phyloP scores from a whole-genome alignment of 2,329 filamentous ascomycete genomes.

The Trichophyton simii region DNA sequence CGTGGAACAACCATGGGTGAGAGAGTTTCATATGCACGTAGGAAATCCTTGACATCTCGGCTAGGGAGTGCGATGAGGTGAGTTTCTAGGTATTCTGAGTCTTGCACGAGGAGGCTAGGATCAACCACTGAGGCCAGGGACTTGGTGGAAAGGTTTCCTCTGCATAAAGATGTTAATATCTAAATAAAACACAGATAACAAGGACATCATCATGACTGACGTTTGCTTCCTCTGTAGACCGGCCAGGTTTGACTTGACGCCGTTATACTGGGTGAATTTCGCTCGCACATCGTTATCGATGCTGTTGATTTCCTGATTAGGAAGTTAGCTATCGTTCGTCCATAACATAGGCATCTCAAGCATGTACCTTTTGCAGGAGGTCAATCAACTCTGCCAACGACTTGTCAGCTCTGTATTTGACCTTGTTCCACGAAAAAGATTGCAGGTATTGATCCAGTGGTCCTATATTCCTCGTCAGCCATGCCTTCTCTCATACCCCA shows the following conservation, averaged over 20 bases:
- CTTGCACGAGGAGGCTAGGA: constrained; percentile 64
- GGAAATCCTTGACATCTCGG: constrained; percentile 70
- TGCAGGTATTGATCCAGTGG: constrained; percentile 89
- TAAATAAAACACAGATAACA: not conserved
- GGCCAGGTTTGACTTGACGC: constrained; percentile 72
- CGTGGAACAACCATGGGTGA: constrained; percentile 87
- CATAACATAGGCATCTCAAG: not conserved
- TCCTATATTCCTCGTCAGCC: constrained; percentile 42
- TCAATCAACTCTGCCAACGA: constrained; percentile 77
- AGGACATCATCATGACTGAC: constrained; percentile 40
- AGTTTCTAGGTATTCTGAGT: constrained; percentile 94
- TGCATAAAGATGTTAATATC: constrained; percentile 25
- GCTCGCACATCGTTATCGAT: constrained; percentile 93
- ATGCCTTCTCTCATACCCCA: not conserved
- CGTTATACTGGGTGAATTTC: constrained; percentile 91
- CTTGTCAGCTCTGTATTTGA: constrained; percentile 90
- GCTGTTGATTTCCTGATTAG: constrained; percentile 62
- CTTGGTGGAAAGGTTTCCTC: constrained; percentile 86
- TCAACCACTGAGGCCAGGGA: constrained; percentile 83
- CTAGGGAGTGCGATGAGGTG: constrained; percentile 82
- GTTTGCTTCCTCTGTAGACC: constrained; percentile 77
- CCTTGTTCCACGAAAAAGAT: constrained; percentile 91
- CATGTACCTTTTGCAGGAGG: constrained; percentile 65
- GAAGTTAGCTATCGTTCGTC: not conserved
- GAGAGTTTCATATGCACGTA: constrained; percentile 78